These are phyloP conservation scores for Nigrospora oryzae DNA, from an alignment of 2,329 filamentous ascomycete genomes.

Conservation along the genomic window DNA sequence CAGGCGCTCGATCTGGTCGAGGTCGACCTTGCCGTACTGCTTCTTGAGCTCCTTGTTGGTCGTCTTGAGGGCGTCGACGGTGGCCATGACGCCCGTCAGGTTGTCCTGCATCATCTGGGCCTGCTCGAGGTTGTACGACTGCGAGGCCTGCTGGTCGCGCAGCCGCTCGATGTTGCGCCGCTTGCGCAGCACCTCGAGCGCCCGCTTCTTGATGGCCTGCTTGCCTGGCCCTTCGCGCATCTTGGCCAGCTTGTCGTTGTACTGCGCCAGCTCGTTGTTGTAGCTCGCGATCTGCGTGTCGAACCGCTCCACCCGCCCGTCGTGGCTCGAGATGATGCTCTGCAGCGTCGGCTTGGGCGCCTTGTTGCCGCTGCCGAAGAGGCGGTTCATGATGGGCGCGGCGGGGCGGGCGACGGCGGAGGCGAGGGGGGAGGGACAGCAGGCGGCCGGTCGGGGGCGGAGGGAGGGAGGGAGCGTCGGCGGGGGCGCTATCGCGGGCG, in stretches of 20 bases:
- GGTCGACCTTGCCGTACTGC: conserved; percentile 95
- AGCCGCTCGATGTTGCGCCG: conserved; percentile 92
- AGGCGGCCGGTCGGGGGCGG: too few species aligned
- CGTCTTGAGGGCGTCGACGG: conserved; percentile 93
- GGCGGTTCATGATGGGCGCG: conserved; percentile 71
- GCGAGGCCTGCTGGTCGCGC: conserved; percentile 85
- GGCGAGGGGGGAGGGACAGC: not conserved
- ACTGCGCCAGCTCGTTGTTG: conserved; percentile 71
- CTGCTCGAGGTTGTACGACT: conserved; percentile 99
- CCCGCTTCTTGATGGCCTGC: conserved; percentile 85
- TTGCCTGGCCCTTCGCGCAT: conserved; percentile 95
- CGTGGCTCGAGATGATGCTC: conserved; percentile 65
- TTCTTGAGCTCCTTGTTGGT: conserved; percentile 87
- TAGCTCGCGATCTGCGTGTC: conserved; percentile 43
- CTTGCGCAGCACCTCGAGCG: conserved; percentile 85
- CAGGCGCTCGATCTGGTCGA: conserved; percentile 94
- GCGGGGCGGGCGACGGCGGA: not conserved
- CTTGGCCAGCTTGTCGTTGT: conserved; percentile 50
- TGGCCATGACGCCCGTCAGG: conserved; percentile 96
- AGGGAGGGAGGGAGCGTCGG: too few species aligned
- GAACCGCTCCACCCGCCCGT: conserved; percentile 38
- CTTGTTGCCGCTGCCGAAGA: conserved; percentile 84
- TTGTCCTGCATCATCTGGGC: conserved; percentile 98
- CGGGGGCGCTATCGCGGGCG: too few species aligned
- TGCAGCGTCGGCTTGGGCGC: conserved; percentile 79